Evolutionary conservation across 257 asterid species (phyloP).

Genomic region (Plantago major): DNA sequence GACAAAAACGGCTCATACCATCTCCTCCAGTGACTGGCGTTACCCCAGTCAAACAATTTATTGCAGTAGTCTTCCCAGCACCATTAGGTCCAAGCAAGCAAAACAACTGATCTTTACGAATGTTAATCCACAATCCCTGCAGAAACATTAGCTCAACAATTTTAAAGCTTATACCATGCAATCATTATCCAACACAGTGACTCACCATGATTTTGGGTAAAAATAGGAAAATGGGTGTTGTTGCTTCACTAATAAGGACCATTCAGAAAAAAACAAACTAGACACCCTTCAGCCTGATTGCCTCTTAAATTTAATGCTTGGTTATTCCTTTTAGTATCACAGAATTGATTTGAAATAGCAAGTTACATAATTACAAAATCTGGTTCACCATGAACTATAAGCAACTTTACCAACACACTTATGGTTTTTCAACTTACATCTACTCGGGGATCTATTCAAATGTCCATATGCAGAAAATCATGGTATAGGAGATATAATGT

Average conservation of each 20-base stretch:
- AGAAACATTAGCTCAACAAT: slow-evolving; percentile 13
- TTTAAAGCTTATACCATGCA: slow-evolving; percentile 15
- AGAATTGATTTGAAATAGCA: no score
- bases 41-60: slow-evolving; percentile 88
- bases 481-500: background rate
- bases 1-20: slow-evolving; percentile 48
- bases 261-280: background rate
- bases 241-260: background rate
- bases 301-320: no score
- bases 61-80: slow-evolving; percentile 93
- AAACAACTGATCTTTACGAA: slow-evolving; percentile 87
- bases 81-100: slow-evolving; percentile 99
- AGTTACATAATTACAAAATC: no score
- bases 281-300: background rate
- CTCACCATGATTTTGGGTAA: background rate
- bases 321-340: no score
- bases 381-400: no score
- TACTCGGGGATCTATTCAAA: background rate
- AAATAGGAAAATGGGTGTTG: background rate
- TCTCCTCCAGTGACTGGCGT: slow-evolving; percentile 90
- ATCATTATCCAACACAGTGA: background rate
- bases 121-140: slow-evolving; percentile 93
- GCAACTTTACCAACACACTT: background rate
- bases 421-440: background rate
- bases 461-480: background rate